Base-by-base conservation (phyloP, 2,329 filamentous ascomycete species). In the Lachnellula occidentalis region DNA sequence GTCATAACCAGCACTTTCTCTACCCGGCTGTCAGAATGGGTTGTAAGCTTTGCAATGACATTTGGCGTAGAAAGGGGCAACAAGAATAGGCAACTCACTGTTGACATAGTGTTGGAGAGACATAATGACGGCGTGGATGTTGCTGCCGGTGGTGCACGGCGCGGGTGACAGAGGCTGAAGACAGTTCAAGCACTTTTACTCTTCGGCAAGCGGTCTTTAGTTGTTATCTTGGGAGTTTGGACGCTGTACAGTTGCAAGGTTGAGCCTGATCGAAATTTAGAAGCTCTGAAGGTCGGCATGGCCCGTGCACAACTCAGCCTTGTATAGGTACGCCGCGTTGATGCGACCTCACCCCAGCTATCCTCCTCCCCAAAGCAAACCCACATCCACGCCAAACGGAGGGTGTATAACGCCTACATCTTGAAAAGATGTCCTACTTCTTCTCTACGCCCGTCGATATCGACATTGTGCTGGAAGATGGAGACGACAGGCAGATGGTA, bases 391-490 rank as follows among this genome's bases (percentile, higher is more conserved):
- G 42, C 46, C 31, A 45, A 45, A 50, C 37, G 27, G 19, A 31
- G 36, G n/a, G 21, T 17, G 43, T 14, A 19, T 14, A 19, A 22
- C 17, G 41, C 17, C 15, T 21, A 24, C 24, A 17, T 14, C 22
- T 15, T 21, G 14, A 31, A 55, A 56, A 54, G 11, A 96, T 97
- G 94, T 95, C 94, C 65, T 95, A 95, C 77, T 95, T 95, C 78
- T 99, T 97, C 78, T 92, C 92, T 65, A 96, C 92, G 57, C 94
- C 94, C 52, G 89, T 99, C 74, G 94, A 99, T 75, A 99, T 99
- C 76, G 94, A 99, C 77, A 88, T 99, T 70, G 91, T 97, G 67
- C 90, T 99, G 66, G 90, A 96, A 68, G 90, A 96, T 75, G 85
- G 86, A 72, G 94, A 97, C 75, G 90, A 96, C 67, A 87, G 94